Evolutionary conservation across 345 rosid species (phyloP).

Genomic region (Luvunga scandens): DNA sequence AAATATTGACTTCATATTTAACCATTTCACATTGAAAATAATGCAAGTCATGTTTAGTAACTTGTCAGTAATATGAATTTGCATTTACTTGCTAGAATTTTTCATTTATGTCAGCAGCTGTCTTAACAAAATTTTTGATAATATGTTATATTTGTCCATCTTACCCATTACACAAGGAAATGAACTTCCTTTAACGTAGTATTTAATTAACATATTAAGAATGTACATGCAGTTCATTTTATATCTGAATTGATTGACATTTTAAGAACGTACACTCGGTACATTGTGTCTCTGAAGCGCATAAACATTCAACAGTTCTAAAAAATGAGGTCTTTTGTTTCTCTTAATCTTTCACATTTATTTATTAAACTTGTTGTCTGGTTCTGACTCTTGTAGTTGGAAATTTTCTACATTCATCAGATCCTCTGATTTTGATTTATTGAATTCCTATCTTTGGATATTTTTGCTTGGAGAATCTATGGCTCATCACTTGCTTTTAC

Average conservation of each 20-base stretch:
- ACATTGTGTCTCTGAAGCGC: neutral
- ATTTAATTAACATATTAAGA: neutral
- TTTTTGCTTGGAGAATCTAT: neutral
- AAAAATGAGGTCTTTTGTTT: neutral
- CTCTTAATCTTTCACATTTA: neutral
- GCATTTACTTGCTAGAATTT: neutral
- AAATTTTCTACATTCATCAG: neutral
- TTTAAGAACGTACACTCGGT: neutral
- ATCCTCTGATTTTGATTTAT: neutral
- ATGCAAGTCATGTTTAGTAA: neutral
- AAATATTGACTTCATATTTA: neutral
- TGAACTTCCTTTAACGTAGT: neutral
- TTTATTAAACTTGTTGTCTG: neutral
- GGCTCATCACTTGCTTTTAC: neutral
- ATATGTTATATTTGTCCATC: neutral
- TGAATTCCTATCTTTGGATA: neutral
- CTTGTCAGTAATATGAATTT: neutral
- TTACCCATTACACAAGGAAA: neutral
- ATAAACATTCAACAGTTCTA: neutral
- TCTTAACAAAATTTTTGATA: neutral
- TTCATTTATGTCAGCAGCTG: neutral
- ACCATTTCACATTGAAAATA: neutral
- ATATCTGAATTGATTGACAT: neutral
- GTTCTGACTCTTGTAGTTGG: neutral
- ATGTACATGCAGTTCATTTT: neutral